A percentile compares a stretch with the other conserved stretches of the same genome.
Conservation (phyloP, 2,329 filamentous ascomycete genomes). For the Colletotrichum cordylinicola region DNA sequence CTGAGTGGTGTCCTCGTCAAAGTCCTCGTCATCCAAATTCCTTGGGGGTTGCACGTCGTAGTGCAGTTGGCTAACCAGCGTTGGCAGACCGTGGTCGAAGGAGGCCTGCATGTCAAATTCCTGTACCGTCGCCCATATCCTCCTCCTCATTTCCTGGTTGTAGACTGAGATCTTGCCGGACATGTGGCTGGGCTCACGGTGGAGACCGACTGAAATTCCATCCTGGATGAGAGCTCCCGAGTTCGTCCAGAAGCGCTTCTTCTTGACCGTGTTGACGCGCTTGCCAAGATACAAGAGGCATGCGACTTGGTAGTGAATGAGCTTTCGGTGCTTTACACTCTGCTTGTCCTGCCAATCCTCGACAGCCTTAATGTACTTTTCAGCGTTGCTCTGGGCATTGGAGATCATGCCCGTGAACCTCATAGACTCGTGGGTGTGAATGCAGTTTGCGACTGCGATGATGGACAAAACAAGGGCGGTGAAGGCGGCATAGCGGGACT, state of each 20-base stretch:
- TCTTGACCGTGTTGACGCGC: conserved; percentile 67
- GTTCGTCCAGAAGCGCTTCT: conserved; percentile 68
- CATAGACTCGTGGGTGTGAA: conserved; percentile 56
- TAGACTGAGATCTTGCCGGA: conserved; percentile 61
- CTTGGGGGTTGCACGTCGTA: conserved; percentile 60
- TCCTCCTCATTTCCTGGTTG: conserved; percentile 66
- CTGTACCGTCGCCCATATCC: conserved; percentile 66
- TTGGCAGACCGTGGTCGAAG: conserved; percentile 65
- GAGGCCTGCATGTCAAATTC: conserved; percentile 68
- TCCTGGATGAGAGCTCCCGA: conserved; percentile 62
- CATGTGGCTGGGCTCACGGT: conserved; percentile 64
- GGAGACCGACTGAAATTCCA: conserved; percentile 63
- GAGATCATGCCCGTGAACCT: conserved; percentile 65
- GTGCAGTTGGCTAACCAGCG: conserved; percentile 61
- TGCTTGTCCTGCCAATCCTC: conserved; percentile 60
- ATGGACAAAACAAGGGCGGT: conserved; percentile 65
- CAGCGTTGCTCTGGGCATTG: conserved; percentile 58
- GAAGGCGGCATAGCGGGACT: conserved; percentile 55
- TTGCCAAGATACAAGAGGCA: conserved; percentile 67
- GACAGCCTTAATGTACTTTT: conserved; percentile 61
- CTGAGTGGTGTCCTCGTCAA: conserved; percentile 56
- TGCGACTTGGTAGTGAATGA: conserved; percentile 66
- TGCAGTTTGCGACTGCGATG: conserved; percentile 63
- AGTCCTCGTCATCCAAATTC: conserved; percentile 64
- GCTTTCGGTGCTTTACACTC: conserved; percentile 65